phyloP scores from a whole-genome alignment of 345 rosid species.

The Eucalyptus cloeziana region DNA sequence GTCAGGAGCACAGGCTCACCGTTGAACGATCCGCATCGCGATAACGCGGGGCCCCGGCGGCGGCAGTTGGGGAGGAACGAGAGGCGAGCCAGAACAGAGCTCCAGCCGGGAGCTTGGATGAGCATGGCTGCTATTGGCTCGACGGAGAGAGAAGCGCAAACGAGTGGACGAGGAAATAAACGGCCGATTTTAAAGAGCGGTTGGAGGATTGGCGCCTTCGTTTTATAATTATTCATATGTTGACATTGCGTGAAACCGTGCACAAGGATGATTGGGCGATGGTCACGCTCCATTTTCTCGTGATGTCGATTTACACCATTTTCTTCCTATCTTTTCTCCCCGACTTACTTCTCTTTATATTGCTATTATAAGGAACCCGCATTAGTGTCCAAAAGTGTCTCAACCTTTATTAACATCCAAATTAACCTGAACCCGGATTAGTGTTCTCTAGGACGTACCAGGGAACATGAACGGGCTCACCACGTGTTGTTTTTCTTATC shows the following conservation, averaged over 20 bases:
- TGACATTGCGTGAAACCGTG: neutral
- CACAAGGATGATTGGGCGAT: neutral
- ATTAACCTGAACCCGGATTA: neutral
- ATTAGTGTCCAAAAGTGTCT: neutral
- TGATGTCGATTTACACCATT: neutral
- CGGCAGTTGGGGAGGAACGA: neutral
- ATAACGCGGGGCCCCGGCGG: neutral
- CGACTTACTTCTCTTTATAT: neutral
- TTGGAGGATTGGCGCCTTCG: neutral
- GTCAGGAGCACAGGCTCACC: neutral
- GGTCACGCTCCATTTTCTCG: neutral
- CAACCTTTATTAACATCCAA: neutral
- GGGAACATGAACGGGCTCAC: neutral
- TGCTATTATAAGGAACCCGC: neutral
- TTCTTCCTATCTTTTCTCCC: neutral
- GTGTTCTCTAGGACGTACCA: neutral
- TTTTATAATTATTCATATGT: neutral
- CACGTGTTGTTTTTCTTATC: neutral
- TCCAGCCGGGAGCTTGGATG: slow-evolving; percentile 1
- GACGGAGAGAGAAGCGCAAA: neutral
- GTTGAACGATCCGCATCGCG: neutral
- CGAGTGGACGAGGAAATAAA: neutral
- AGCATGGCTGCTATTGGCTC: neutral
- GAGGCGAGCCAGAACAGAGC: neutral
- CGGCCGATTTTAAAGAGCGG: neutral